Conservation (phyloP, 2,329 filamentous ascomycete genomes). For the Elsinoe australis region DNA sequence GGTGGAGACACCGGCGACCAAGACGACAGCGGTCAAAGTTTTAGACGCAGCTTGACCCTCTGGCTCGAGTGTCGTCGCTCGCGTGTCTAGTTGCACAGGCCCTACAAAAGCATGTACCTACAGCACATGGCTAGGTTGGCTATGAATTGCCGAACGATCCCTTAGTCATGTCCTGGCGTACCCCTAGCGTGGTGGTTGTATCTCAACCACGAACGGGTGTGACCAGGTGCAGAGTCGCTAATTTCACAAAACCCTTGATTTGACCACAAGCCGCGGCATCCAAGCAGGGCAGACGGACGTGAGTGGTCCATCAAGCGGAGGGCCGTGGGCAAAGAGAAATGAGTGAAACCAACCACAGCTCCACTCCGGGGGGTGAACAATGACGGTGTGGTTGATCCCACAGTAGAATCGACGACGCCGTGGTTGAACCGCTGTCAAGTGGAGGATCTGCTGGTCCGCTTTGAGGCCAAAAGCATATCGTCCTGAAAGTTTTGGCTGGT, state of each 20-base stretch:
- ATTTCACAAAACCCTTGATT: not conserved
- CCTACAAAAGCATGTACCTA: slow-evolving; percentile 9
- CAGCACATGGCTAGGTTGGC: slow-evolving; percentile 11
- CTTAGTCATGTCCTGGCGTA: slow-evolving; percentile 3
- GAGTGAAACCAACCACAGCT: slow-evolving; percentile 14
- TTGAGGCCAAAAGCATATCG: slow-evolving; percentile 5
- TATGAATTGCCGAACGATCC: slow-evolving; percentile 4
- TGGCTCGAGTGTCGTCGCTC: slow-evolving; percentile 8
- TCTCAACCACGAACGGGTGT: not conserved
- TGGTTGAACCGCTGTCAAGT: slow-evolving; percentile 2
- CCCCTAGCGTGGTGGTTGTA: slow-evolving; percentile 2
- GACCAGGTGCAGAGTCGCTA: not conserved
- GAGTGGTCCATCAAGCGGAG: not conserved
- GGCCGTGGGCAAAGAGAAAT: not conserved
- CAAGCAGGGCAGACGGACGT: not conserved
- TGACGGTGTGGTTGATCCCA: not conserved
- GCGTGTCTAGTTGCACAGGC: slow-evolving; percentile 11
- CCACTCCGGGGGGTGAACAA: not conserved
- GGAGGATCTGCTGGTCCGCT: slow-evolving; percentile 5
- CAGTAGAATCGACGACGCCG: not conserved
- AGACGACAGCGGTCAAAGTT: slow-evolving; percentile 9
- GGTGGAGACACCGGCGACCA: slow-evolving; percentile 5
- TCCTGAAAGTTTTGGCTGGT: not conserved
- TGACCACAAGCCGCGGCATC: not conserved
- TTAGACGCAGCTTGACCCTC: slow-evolving; percentile 1